Percentiles rank a stretch among this genome's conserved stretches.
Evolutionary conservation across 257 asterid species (phyloP).

Genomic region (Przewalskia tangutica): DNA sequence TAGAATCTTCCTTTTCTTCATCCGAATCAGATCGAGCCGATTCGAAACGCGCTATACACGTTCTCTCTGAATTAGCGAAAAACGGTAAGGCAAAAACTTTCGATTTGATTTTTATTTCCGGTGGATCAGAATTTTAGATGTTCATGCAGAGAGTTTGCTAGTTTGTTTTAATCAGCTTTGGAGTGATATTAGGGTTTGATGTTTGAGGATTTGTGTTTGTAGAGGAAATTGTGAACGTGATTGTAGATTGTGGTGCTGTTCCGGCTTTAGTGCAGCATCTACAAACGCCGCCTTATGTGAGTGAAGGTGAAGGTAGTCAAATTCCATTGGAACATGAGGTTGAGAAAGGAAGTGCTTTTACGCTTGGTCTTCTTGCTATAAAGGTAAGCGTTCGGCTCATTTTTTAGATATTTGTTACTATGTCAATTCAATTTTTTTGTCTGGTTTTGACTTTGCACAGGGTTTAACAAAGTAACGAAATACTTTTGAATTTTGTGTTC

Average conservation of each 20-base stretch:
- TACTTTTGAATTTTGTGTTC: no score
- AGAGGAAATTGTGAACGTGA: slow-evolving; percentile 84
- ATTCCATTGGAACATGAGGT: slow-evolving; percentile 73
- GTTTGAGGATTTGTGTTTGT: slow-evolving; percentile 24
- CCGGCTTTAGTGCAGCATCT: slow-evolving; percentile 75
- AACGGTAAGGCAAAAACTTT: slow-evolving; percentile 36
- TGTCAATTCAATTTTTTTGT: no score
- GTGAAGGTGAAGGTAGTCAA: slow-evolving; percentile 37
- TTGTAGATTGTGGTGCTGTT: slow-evolving; percentile 92
- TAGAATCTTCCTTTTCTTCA: slow-evolving; percentile 31
- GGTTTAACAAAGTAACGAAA: no score
- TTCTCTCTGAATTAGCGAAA: slow-evolving; percentile 62
- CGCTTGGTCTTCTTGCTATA: slow-evolving; percentile 90
- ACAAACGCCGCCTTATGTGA: slow-evolving; percentile 38
- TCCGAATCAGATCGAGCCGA: slow-evolving; percentile 52
- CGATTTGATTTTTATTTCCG: slow-evolving; percentile 17
- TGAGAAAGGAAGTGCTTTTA: slow-evolving; percentile 97
- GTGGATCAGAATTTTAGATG: background rate
- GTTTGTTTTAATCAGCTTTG: background rate
- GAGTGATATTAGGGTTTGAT: slow-evolving; percentile 12
- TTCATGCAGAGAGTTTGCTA: background rate
- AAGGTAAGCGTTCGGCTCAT: slow-evolving; percentile 38
- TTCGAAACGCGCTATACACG: slow-evolving; percentile 51
- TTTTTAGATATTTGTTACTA: background rate
- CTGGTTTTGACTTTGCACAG: no score